Conservation (phyloP, 768 basidiomycete species). For the Termitomyces titanicus region DNA sequence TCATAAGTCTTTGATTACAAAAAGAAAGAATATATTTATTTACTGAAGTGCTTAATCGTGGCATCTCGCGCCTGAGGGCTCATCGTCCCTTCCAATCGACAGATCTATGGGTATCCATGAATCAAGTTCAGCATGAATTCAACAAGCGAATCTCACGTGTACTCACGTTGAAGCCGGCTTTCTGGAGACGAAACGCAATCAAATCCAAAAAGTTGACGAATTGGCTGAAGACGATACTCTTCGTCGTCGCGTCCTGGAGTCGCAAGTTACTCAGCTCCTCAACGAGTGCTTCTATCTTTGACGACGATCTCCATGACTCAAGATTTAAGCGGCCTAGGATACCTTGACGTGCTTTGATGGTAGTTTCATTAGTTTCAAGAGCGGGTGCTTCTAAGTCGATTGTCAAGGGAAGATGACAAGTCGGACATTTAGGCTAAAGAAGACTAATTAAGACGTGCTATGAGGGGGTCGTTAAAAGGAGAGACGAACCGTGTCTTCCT, state of each 20-base stretch:
- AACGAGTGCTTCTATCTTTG: conserved; percentile 94
- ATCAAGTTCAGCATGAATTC: background rate
- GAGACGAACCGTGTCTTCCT: conserved; percentile 56
- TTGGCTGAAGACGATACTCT: conserved; percentile 96
- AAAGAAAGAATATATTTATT: conserved; percentile 22
- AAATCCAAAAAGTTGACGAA: conserved; percentile 93
- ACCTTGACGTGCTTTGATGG: conserved; percentile 66
- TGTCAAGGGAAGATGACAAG: conserved; percentile 88
- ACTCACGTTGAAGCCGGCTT: conserved; percentile 83
- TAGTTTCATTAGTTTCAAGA: conserved; percentile 71
- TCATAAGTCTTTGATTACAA: background rate
- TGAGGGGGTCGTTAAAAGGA: background rate
- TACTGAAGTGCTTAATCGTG: conserved; percentile 93
- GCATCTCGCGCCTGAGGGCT: conserved; percentile 93
- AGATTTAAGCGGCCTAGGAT: conserved; percentile 90
- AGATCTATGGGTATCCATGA: conserved; percentile 63
- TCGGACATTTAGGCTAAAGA: conserved; percentile 82
- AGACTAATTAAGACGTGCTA: background rate
- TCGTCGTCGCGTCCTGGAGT: conserved; percentile 83
- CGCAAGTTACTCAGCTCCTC: conserved; percentile 90
- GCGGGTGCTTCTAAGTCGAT: conserved; percentile 96
- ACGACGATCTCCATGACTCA: conserved; percentile 90
- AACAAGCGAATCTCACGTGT: background rate
- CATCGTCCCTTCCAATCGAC: conserved; percentile 95
- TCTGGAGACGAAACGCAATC: conserved; percentile 89